These are phyloP conservation scores for Botrytis byssoidea DNA, from an alignment of 2,329 filamentous ascomycete species.

Conservation along the genomic window DNA sequence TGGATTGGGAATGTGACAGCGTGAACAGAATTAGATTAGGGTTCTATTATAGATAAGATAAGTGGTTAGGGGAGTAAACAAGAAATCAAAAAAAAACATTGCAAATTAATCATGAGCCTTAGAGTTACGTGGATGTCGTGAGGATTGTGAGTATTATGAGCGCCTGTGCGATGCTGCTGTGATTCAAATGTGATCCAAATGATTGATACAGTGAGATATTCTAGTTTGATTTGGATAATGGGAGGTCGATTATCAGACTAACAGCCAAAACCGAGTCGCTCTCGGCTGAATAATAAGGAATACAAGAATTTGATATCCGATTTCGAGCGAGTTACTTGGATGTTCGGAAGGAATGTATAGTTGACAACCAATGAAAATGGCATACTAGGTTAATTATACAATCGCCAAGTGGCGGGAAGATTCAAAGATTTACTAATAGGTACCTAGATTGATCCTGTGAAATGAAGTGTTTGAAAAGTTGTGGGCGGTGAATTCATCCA, in stretches of 20 bases:
- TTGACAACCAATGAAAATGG: background rate
- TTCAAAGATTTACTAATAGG: background rate
- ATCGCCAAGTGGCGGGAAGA: background rate
- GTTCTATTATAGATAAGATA: constrained; percentile 21
- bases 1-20: constrained; percentile 16
- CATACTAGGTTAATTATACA: background rate
- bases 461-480: no score
- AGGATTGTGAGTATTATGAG: background rate
- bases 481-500: no score
- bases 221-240: background rate
- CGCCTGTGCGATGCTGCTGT: background rate
- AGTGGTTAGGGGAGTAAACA: constrained; percentile 10
- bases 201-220: background rate
- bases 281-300: background rate
- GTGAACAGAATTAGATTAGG: constrained; percentile 19
- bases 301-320: background rate
- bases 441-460: no score
- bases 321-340: background rate
- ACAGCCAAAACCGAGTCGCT: background rate
- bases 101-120: constrained; percentile 10
- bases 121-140: background rate
- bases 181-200: background rate
- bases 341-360: background rate
- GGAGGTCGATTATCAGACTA: background rate
- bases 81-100: constrained; percentile 20